Evolutionary conservation across 768 basidiomycete genomes (phyloP), one percentile per base, ranked within the genome.

Genomic region (Omphalotus guepiniiformis): DNA sequence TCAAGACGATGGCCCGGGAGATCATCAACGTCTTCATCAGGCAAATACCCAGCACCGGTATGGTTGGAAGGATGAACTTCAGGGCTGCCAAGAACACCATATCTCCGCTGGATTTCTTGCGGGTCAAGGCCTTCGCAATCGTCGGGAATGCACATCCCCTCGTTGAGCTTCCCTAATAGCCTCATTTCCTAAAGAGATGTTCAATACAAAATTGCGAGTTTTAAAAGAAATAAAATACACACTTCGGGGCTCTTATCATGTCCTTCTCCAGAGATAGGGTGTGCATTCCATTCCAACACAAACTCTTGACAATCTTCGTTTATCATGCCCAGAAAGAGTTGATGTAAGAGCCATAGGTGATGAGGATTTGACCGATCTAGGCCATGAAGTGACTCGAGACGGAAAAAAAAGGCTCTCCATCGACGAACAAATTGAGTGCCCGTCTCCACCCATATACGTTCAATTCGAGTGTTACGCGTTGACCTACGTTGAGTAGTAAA

Each of bases 341-440:
- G 21, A 21, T 75, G 71, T 0, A 78, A 54, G 0, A 78, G 58
- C 76, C 76, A 76, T 0, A 72, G 50, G 49, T 77, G 74, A 11
- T 44, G 9, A 0, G 59, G 47, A 18, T 73, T 55, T 0, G 48
- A 41, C 0, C 45, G 16, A 38, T 76, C 57, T 0, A 78, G 63
- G 2, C 36, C 12, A 49, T 76, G 72, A 1, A 61, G 41, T 0
- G 46, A 9, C 35, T 73, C 72, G 0, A 76, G 59, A 0, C 57
- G 53, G 0, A 38, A 53, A 34, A 78, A 78, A 49, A 76, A 75
- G 0, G 65, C 70, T 1, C 61, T 30, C 76, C 76, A 78, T 11
- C 21, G 34, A 2, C 60, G 55, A 0, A 55, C 65, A 63, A 77
- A 76, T 7, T 70, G 63, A 0, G 47, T 32, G 0, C 71, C 69